A percentile compares a stretch with the other conserved stretches of the same genome.
These are phyloP conservation scores for Lichenothelia convexa DNA, from an alignment of 495 filamentous ascomycete genomes.

Conservation along the genomic window DNA sequence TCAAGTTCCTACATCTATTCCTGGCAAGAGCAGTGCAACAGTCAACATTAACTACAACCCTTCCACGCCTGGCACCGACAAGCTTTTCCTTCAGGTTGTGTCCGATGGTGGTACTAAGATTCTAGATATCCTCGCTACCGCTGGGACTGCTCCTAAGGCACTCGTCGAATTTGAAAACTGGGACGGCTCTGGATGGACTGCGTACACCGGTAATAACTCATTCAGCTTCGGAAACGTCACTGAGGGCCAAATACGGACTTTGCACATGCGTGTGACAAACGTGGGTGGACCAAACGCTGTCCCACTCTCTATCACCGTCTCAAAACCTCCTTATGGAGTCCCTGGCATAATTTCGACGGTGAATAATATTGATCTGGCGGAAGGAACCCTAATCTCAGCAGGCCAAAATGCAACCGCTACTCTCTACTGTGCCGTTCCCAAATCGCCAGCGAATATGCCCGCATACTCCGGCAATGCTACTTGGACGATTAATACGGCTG, in stretches of 20 bases:
- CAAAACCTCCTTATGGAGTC: slow-evolving; percentile 28
- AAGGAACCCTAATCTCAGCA: slow-evolving; percentile 27
- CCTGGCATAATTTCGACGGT: slow-evolving; percentile 21
- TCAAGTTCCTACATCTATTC: slow-evolving; percentile 21
- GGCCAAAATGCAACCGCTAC: slow-evolving; percentile 24
- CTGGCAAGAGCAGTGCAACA: slow-evolving; percentile 13
- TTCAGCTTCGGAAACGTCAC: slow-evolving; percentile 30
- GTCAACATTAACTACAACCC: slow-evolving; percentile 26
- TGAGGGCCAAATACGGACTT: slow-evolving; percentile 19
- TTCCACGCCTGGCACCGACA: slow-evolving; percentile 21
- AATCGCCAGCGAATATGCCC: slow-evolving; percentile 28
- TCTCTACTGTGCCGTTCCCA: slow-evolving; percentile 28
- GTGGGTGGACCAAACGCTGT: slow-evolving; percentile 17
- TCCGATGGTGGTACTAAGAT: slow-evolving; percentile 26
- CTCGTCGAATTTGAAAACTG: slow-evolving; percentile 28
- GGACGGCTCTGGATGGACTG: slow-evolving; percentile 28
- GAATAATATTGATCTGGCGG: slow-evolving; percentile 30
- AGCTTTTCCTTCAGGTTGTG: slow-evolving; percentile 21
- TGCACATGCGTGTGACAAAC: slow-evolving; percentile 28
- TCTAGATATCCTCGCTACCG: slow-evolving; percentile 22
- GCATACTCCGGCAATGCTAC: slow-evolving; percentile 20
- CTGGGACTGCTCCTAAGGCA: slow-evolving; percentile 24
- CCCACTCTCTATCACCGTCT: slow-evolving; percentile 28
- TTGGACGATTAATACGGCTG: slow-evolving; percentile 30
- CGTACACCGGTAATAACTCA: slow-evolving; percentile 17